phyloP scores from a whole-genome alignment of 345 rosid species.

The Hirschfeldia incana region DNA sequence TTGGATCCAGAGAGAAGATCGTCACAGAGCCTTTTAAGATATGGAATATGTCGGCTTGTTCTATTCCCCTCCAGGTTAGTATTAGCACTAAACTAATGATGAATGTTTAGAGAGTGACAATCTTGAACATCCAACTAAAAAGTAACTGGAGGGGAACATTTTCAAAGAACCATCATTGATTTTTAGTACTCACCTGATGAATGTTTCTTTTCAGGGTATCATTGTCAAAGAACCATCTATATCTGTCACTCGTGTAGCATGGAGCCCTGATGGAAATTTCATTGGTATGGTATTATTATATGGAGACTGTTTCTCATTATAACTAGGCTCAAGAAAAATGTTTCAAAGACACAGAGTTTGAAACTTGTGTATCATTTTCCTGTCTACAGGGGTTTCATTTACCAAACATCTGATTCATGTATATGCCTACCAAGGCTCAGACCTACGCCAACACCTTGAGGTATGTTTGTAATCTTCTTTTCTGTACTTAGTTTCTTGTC shows the following conservation, averaged over 20 bases:
- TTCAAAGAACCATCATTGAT: too few relatives aligned
- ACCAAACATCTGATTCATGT: constrained; percentile 69
- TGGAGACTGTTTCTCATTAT: not conserved
- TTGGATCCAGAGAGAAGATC: constrained; percentile 62
- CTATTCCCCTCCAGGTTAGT: constrained; percentile 66
- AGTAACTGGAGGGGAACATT: too few relatives aligned
- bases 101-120: too few relatives aligned
- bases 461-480: constrained; percentile 29
- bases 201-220: constrained; percentile 44
- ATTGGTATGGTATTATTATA: constrained; percentile 46
- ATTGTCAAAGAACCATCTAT: constrained; percentile 49
- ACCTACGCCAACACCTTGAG: constrained; percentile 68
- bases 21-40: constrained; percentile 79
- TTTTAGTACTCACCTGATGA: constrained; percentile 3
- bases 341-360: constrained; percentile 12
- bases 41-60: constrained; percentile 60
- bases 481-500: constrained; percentile 3
- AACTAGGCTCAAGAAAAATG: constrained; percentile 1
- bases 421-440: constrained; percentile 57
- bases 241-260: constrained; percentile 64
- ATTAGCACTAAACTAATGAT: not conserved
- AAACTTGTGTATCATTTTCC: constrained; percentile 24
- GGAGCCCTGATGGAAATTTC: constrained; percentile 75
- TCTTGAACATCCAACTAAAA: too few relatives aligned
- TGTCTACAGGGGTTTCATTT: constrained; percentile 65